Conservation (phyloP, 2,329 filamentous ascomycete species). For the Metarhizium anisopliae region DNA sequence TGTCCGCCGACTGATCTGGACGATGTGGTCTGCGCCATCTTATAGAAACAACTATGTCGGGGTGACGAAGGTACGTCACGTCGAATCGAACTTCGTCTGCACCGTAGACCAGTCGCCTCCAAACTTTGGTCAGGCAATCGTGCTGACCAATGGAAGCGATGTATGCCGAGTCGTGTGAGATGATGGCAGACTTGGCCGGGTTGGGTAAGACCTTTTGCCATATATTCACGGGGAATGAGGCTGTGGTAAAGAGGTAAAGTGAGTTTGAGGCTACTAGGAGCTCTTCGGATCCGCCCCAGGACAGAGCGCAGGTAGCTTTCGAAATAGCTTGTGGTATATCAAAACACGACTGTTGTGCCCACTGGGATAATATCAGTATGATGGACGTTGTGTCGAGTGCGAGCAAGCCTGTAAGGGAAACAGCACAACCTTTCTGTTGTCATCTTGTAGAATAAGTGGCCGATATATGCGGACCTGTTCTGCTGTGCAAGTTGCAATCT, state of each 20-base stretch:
- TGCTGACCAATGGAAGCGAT: conserved; percentile 73
- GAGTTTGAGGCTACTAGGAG: conserved; percentile 65
- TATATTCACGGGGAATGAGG: conserved; percentile 41
- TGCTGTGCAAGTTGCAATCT: conserved; percentile 68
- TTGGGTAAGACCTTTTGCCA: conserved; percentile 73
- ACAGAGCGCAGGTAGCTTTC: conserved; percentile 45
- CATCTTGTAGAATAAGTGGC: conserved; percentile 61
- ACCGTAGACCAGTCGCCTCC: conserved; percentile 80
- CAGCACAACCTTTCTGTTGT: conserved; percentile 57
- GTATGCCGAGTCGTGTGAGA: conserved; percentile 81
- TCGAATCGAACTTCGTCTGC: conserved; percentile 80
- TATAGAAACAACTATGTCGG: conserved; percentile 66
- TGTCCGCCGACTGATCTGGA: conserved; percentile 68
- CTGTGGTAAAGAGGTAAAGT: conserved; percentile 58
- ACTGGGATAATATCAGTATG: conserved; percentile 32
- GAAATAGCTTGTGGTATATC: conserved; percentile 24
- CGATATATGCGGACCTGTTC: conserved; percentile 66
- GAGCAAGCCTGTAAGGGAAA: background rate
- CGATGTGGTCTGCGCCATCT: conserved; percentile 79
- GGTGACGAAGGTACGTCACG: conserved; percentile 82
- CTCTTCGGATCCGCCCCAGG: conserved; percentile 83
- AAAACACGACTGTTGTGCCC: conserved; percentile 56
- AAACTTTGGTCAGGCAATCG: conserved; percentile 84
- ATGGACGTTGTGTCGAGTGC: conserved; percentile 16
- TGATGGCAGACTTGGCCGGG: conserved; percentile 60